These are phyloP conservation scores for Garcileccinum viscosum DNA, from an alignment of 1,284 basidiomycete genomes.

Conservation along the genomic window DNA sequence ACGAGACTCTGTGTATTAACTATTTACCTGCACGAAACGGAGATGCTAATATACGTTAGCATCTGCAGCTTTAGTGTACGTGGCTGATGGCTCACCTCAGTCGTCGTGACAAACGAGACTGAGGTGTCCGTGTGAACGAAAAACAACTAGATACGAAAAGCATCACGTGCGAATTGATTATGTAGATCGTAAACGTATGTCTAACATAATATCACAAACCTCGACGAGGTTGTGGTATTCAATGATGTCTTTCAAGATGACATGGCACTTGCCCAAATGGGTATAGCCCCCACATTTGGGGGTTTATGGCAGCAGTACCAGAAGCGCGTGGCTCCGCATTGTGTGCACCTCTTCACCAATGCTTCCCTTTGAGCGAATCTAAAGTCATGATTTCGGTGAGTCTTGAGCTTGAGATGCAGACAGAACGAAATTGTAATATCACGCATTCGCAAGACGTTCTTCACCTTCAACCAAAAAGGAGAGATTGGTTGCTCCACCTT, in stretches of 20 bases:
- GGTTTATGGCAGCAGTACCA: slow-evolving; percentile 10
- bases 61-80: not conserved
- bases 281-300: slow-evolving; percentile 17
- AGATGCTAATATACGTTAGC: not conserved
- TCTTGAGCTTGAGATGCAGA: slow-evolving; percentile 6
- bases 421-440: slow-evolving; percentile 8
- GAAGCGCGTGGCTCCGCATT: not conserved
- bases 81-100: not conserved
- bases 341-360: not conserved
- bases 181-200: too few species aligned
- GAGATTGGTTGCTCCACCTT: slow-evolving; percentile 64
- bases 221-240: too few species aligned
- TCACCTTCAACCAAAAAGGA: slow-evolving; percentile 98
- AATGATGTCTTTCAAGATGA: too few species aligned
- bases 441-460: slow-evolving; percentile 76
- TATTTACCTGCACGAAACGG: too few species aligned
- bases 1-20: too few species aligned
- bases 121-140: not conserved
- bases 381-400: not conserved
- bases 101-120: not conserved
- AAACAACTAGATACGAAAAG: too few species aligned
- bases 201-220: too few species aligned
- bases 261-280: too few species aligned
- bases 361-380: not conserved
- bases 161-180: too few species aligned